phyloP scores from a whole-genome alignment of 176 grass and related monocot genomes.

The Thinopyrum elongatum region DNA sequence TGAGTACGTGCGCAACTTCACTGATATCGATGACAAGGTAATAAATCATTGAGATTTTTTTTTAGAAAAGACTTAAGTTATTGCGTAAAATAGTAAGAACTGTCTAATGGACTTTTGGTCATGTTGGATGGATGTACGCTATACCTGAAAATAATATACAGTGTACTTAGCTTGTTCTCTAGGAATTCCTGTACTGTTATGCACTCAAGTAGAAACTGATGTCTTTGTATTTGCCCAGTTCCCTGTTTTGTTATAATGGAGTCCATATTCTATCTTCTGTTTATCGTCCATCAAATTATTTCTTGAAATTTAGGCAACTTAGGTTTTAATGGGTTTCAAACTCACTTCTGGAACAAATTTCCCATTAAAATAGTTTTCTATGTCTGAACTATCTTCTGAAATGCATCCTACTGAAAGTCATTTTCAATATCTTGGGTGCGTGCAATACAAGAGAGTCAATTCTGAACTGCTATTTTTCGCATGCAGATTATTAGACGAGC shows the following conservation, averaged over 20 bases:
- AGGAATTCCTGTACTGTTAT: background rate
- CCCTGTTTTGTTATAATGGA: background rate
- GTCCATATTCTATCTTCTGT: background rate
- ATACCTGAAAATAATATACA: background rate
- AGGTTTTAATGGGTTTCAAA: background rate
- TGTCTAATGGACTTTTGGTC: background rate
- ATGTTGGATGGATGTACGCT: background rate
- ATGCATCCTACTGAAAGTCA: background rate
- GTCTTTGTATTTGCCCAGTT: background rate
- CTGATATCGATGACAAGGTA: constrained; percentile 96
- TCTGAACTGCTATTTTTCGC: background rate
- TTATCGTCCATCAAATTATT: background rate
- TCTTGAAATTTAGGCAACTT: background rate
- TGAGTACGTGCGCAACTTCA: constrained; percentile 90
- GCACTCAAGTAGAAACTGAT: background rate
- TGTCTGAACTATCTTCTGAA: background rate
- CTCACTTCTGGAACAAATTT: background rate
- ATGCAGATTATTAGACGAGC: constrained; percentile 80
- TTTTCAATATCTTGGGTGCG: background rate
- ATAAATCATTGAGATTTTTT: background rate
- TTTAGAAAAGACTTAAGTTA: background rate
- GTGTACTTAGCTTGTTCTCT: background rate
- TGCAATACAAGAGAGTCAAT: background rate
- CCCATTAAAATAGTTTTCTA: background rate
- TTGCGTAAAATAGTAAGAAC: background rate